phyloP scores from a whole-genome alignment of 2,329 filamentous ascomycete species.

The Ploettnerulaceae sp. region DNA sequence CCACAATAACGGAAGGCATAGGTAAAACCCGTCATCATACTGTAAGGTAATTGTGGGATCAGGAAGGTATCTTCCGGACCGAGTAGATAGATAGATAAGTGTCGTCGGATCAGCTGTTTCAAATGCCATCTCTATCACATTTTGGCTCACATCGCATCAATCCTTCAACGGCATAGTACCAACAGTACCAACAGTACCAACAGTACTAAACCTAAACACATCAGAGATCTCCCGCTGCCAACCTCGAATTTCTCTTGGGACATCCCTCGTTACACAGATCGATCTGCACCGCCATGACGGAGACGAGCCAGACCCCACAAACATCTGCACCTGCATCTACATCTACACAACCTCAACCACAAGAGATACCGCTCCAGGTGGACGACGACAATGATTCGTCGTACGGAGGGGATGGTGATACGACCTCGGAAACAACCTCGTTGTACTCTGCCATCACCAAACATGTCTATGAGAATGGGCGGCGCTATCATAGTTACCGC shows the following conservation, averaged over 20 bases:
- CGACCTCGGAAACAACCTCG: constrained; percentile 14
- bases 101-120: too few relatives aligned
- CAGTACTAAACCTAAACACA: too few relatives aligned
- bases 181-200: too few relatives aligned
- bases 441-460: constrained; percentile 16
- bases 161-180: too few relatives aligned
- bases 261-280: too few relatives aligned
- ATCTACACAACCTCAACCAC: neutral
- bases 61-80: too few relatives aligned
- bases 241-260: neutral
- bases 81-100: too few relatives aligned
- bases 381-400: constrained; percentile 10
- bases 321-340: neutral
- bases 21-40: too few relatives aligned
- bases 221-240: neutral
- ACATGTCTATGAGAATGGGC: constrained; percentile 38
- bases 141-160: too few relatives aligned
- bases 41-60: too few relatives aligned
- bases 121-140: too few relatives aligned
- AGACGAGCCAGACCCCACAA: neutral
- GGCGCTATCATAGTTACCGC: constrained; percentile 42
- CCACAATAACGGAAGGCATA: too few relatives aligned
- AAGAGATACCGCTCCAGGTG: neutral
- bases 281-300: neutral
- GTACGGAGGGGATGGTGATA: constrained; percentile 7